A percentile compares a stretch with the other conserved stretches of the same genome.
Evolutionary conservation across 768 basidiomycete genomes (phyloP).

Genomic region (Candolleomyces efflorescens): DNA sequence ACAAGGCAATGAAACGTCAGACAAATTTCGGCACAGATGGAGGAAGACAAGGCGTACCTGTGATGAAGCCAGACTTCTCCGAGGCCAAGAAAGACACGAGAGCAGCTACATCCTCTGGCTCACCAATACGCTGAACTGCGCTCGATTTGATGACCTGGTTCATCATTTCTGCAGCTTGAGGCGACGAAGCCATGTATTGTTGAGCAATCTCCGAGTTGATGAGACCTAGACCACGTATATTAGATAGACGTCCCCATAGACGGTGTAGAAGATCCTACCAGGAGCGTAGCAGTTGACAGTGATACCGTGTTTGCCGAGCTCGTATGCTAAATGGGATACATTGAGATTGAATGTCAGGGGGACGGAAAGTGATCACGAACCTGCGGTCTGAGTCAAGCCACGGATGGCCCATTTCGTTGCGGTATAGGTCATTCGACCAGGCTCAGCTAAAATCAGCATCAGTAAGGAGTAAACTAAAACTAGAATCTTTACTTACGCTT

Average conservation of each 20-base stretch:
- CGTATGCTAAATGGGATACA: constrained; percentile 13
- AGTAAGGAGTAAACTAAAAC: no score
- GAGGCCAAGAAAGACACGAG: constrained; percentile 34
- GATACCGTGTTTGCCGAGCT: constrained; percentile 18
- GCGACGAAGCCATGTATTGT: constrained; percentile 2
- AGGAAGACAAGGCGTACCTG: constrained; percentile 17
- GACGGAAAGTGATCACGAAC: constrained; percentile 12
- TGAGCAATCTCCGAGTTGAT: constrained; percentile 1
- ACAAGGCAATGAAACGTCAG: neutral
- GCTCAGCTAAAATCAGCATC: neutral
- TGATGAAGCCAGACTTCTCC: constrained; percentile 29
- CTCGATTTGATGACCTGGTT: neutral
- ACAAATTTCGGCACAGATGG: neutral
- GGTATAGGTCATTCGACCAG: constrained; percentile 21
- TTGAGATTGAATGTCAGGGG: neutral
- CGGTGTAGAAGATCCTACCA: no score
- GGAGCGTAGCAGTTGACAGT: constrained; percentile 24
- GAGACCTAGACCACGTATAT: neutral
- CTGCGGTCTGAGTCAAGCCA: constrained; percentile 35
- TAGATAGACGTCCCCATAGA: no score
- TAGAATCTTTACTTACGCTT: constrained; percentile 28
- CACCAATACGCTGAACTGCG: constrained; percentile 16
- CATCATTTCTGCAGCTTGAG: neutral
- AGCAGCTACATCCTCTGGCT: constrained; percentile 29
- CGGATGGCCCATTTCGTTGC: constrained; percentile 40